Evolutionary conservation across 1,284 basidiomycete species (phyloP).

Genomic region (Apiotrichum gamsii): DNA sequence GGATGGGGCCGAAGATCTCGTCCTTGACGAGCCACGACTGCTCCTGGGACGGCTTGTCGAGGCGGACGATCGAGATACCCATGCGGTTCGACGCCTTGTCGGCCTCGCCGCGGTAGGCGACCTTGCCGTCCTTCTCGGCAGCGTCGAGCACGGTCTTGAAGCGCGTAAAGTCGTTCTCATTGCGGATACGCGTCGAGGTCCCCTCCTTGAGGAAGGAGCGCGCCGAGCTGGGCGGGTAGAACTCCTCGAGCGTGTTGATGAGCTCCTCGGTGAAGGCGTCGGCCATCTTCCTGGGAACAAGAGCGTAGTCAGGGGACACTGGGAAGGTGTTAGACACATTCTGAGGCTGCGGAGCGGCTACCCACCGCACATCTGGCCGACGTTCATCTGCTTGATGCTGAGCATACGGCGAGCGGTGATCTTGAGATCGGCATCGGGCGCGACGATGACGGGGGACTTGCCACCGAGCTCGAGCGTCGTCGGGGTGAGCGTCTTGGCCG

Average conservation of each 20-base stretch:
- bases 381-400: slow-evolving; percentile 73
- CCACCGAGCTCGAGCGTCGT: slow-evolving; percentile 71
- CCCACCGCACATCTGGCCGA: slow-evolving; percentile 56
- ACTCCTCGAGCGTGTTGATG: slow-evolving; percentile 50
- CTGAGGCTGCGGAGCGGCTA: background rate
- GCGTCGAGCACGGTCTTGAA: slow-evolving; percentile 59
- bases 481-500: slow-evolving; percentile 79
- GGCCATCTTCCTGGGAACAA: slow-evolving; percentile 61
- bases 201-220: slow-evolving; percentile 49
- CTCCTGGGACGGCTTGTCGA: slow-evolving; percentile 55
- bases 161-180: slow-evolving; percentile 56
- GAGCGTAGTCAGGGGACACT: slow-evolving; percentile 65
- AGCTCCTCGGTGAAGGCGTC: slow-evolving; percentile 60
- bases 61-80: slow-evolving; percentile 50
- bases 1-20: slow-evolving; percentile 64
- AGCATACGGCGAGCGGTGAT: slow-evolving; percentile 52
- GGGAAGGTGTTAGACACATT: too few relatives aligned
- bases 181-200: slow-evolving; percentile 53
- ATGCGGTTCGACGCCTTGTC: slow-evolving; percentile 52
- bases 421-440: slow-evolving; percentile 54
- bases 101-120: slow-evolving; percentile 63
- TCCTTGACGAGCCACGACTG: slow-evolving; percentile 64
- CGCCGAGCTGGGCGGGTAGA: slow-evolving; percentile 41
- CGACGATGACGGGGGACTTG: slow-evolving; percentile 77
- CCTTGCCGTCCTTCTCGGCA: slow-evolving; percentile 57